Conservation (phyloP, 352 stramenopile species). For the Globisporangium paroecandrum region DNA sequence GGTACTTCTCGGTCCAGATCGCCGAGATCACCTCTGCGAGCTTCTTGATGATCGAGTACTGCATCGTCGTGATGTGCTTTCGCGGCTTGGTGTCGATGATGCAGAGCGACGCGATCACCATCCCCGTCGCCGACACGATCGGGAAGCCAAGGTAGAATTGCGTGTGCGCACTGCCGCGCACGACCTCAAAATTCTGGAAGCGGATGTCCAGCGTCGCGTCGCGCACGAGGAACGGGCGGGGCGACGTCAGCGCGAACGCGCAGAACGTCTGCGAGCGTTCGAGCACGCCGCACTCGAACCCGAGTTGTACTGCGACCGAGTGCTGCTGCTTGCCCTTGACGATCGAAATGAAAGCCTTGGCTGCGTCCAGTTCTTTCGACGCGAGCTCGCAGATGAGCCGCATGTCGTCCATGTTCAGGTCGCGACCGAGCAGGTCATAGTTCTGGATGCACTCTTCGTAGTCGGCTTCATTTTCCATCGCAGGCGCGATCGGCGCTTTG, state of each 20-base stretch:
- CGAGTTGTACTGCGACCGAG: background rate
- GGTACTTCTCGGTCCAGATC: background rate
- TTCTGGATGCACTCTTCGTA: conserved; percentile 27
- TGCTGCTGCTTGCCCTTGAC: conserved; percentile 23
- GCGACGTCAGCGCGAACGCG: conserved; percentile 30
- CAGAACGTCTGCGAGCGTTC: conserved; percentile 34
- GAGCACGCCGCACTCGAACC: background rate
- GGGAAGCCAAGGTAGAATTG: conserved; percentile 42
- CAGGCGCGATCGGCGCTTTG: conserved; percentile 21
- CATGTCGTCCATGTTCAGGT: conserved; percentile 30
- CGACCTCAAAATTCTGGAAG: conserved; percentile 41
- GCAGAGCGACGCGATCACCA: conserved; percentile 34
- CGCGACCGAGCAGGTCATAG: conserved; percentile 23
- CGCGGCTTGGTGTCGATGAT: conserved; percentile 39
- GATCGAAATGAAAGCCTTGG: conserved; percentile 25
- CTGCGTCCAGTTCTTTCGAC: conserved; percentile 39
- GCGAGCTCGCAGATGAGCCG: conserved; percentile 42
- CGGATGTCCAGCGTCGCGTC: conserved; percentile 42
- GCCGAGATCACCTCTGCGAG: conserved; percentile 15
- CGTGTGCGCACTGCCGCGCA: conserved; percentile 22
- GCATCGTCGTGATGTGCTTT: conserved; percentile 52
- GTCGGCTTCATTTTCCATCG: conserved; percentile 20
- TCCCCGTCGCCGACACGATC: conserved; percentile 22
- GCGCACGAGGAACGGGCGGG: conserved; percentile 37
- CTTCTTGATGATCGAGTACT: conserved; percentile 50